Conservation (phyloP, 2,329 filamentous ascomycete species). For the Fusarium sp. region DNA sequence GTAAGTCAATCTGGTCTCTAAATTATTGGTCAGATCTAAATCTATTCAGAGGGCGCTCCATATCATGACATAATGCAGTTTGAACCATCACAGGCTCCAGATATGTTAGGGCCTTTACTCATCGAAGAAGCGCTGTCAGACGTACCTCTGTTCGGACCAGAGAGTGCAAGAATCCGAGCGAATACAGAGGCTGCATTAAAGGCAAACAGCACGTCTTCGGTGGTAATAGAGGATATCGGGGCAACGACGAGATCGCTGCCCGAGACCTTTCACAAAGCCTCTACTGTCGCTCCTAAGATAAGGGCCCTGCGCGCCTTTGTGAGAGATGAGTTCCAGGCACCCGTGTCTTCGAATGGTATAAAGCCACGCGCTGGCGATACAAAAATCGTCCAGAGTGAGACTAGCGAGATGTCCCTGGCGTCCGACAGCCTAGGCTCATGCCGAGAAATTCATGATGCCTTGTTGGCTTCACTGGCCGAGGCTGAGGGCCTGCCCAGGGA, state of each 20-base stretch:
- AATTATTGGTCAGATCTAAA: constrained; percentile 32
- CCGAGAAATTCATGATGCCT: constrained; percentile 70
- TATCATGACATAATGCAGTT: constrained; percentile 73
- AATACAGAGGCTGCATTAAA: constrained; percentile 61
- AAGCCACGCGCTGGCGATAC: constrained; percentile 46
- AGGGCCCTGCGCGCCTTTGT: constrained; percentile 61
- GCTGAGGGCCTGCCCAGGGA: constrained; percentile 64
- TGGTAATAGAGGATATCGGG: constrained; percentile 56
- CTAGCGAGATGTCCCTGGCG: constrained; percentile 57
- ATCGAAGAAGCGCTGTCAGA: constrained; percentile 68
- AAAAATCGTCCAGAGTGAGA: constrained; percentile 51
- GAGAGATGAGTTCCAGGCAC: constrained; percentile 48
- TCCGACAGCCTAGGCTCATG: constrained; percentile 63
- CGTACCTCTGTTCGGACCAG: constrained; percentile 69
- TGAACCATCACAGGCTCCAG: constrained; percentile 66
- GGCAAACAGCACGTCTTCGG: constrained; percentile 53
- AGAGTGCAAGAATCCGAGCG: constrained; percentile 60
- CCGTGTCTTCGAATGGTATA: constrained; percentile 43
- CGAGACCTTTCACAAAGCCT: constrained; percentile 58
- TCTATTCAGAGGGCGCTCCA: constrained; percentile 60
- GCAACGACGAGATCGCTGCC: constrained; percentile 57
- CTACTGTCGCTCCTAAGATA: constrained; percentile 65
- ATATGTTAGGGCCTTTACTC: constrained; percentile 69
- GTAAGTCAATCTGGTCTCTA: constrained; percentile 51
- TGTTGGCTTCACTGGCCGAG: constrained; percentile 63